These are phyloP conservation scores for Phytopythium cucurbitacearum DNA, from an alignment of 352 stramenopile genomes.

Conservation along the genomic window DNA sequence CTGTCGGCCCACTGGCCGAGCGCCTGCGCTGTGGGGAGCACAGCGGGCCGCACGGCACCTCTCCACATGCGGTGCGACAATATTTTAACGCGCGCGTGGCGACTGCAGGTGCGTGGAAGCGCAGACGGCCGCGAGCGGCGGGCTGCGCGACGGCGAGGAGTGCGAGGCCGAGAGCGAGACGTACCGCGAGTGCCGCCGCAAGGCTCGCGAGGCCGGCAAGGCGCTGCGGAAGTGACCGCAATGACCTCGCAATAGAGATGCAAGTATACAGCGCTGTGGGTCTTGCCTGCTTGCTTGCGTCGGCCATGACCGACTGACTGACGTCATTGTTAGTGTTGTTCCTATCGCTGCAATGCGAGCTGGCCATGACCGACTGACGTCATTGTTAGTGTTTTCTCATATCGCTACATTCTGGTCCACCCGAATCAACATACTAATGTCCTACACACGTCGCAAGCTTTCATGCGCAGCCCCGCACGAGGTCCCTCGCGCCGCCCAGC, in stretches of 20 bases:
- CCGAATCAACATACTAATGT: not conserved
- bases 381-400: no score
- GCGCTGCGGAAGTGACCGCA: constrained; percentile 1
- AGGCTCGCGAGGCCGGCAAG: constrained; percentile 31
- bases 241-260: no score
- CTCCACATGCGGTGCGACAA: not conserved
- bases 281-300: no score
- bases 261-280: no score
- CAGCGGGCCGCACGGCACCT: constrained; percentile 24
- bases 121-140: constrained; percentile 49
- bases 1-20: not conserved
- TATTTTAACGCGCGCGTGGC: constrained; percentile 7
- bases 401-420: no score
- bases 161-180: constrained; percentile 57
- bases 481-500: constrained; percentile 4
- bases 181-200: constrained; percentile 59
- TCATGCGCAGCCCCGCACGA: constrained; percentile 7
- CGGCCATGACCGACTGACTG: no score
- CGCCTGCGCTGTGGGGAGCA: constrained; percentile 34
- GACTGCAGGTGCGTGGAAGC: constrained; percentile 49
- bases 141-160: constrained; percentile 66
- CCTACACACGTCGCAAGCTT: constrained; percentile 3
- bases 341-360: no score
- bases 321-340: no score
- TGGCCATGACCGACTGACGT: no score